Conservation (phyloP, 2,329 filamentous ascomycete species). For the Epichloe bromicola region DNA sequence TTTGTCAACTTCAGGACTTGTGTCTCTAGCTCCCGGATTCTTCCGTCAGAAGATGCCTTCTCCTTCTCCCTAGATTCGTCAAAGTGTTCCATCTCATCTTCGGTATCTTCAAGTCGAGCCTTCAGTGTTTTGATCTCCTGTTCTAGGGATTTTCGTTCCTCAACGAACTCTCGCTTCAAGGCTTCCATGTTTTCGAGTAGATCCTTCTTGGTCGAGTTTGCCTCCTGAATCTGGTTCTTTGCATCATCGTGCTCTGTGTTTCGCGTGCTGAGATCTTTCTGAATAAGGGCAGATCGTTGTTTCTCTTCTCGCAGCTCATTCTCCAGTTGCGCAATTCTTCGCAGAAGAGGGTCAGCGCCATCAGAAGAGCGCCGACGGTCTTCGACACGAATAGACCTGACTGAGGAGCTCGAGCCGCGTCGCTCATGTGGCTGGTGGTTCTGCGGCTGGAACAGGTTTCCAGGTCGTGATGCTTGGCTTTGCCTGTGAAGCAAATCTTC, state of each 20-base stretch:
- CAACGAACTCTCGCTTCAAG: constrained; percentile 74
- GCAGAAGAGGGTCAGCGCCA: constrained; percentile 31
- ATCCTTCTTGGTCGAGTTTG: constrained; percentile 83
- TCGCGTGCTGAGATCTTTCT: constrained; percentile 53
- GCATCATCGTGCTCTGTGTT: constrained; percentile 45
- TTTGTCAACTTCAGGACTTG: constrained; percentile 55
- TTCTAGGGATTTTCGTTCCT: constrained; percentile 73
- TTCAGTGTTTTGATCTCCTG: constrained; percentile 66
- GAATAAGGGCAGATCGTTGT: constrained; percentile 50
- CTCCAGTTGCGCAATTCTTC: constrained; percentile 53
- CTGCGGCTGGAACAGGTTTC: constrained; percentile 40
- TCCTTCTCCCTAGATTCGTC: constrained; percentile 76
- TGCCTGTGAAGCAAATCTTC: constrained; percentile 89
- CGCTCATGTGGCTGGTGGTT: constrained; percentile 34
- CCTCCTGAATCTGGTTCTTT: constrained; percentile 66
- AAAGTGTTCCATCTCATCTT: constrained; percentile 82
- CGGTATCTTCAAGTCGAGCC: constrained; percentile 69
- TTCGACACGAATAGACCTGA: constrained; percentile 30
- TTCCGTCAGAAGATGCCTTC: constrained; percentile 55
- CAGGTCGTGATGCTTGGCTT: constrained; percentile 42
- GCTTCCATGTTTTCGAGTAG: constrained; percentile 91
- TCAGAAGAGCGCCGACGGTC: constrained; percentile 35
- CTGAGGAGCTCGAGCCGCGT: constrained; percentile 35
- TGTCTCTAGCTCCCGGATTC: constrained; percentile 51
- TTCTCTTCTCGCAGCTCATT: constrained; percentile 63